phyloP scores from a whole-genome alignment of 2,329 filamentous ascomycete genomes.

The Penicillium polonicum region DNA sequence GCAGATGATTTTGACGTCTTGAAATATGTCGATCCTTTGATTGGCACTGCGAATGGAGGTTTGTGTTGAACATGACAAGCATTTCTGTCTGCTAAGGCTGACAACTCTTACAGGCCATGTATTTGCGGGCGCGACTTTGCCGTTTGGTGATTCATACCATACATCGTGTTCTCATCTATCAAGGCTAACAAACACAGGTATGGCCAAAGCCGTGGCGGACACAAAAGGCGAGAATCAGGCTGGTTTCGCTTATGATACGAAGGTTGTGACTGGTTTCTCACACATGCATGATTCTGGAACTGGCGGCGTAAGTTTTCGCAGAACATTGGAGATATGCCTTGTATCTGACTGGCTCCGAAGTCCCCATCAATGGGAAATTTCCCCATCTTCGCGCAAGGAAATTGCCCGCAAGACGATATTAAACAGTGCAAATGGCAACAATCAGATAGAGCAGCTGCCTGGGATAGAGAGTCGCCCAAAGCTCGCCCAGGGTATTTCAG shows the following conservation, averaged over 20 bases:
- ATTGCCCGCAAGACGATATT: constrained; percentile 61
- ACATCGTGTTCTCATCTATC: neutral
- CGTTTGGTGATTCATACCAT: constrained; percentile 43
- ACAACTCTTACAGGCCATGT: constrained; percentile 48
- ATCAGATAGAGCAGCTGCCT: constrained; percentile 49
- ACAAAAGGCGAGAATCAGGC: constrained; percentile 56
- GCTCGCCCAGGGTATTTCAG: constrained; percentile 66
- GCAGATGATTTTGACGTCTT: constrained; percentile 35
- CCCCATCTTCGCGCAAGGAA: constrained; percentile 65
- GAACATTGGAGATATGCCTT: too few relatives aligned
- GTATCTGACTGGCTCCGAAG: constrained; percentile 14
- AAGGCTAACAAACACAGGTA: constrained; percentile 33
- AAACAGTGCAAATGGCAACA: constrained; percentile 62
- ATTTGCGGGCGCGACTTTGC: constrained; percentile 56
- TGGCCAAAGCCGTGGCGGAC: constrained; percentile 58
- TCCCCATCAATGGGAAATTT: constrained; percentile 69
- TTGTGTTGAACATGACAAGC: neutral
- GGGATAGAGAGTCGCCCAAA: constrained; percentile 52
- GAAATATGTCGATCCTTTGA: constrained; percentile 52
- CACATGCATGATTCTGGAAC: constrained; percentile 56
- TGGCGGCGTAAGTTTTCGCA: constrained; percentile 41
- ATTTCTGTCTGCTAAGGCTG: neutral
- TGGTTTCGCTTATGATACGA: constrained; percentile 55
- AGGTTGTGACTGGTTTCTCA: constrained; percentile 52
- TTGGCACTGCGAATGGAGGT: constrained; percentile 55